Evolutionary conservation across 495 filamentous ascomycete genomes (phyloP).

Genomic region (Trypethelium eluteriae): DNA sequence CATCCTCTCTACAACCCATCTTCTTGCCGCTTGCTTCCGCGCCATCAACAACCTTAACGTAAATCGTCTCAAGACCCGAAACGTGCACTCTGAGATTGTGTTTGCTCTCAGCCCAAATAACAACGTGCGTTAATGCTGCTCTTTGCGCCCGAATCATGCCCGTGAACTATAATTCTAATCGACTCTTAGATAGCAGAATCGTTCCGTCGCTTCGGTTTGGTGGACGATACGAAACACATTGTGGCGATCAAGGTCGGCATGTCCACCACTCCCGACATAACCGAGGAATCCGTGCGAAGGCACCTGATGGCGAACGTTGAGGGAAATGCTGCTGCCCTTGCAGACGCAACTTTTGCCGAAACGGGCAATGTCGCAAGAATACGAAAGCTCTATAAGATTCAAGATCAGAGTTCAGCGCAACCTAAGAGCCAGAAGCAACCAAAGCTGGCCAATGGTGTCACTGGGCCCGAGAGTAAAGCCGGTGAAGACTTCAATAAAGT

Average conservation of each 20-base stretch:
- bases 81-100: constrained; percentile 90
- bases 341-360: constrained; percentile 51
- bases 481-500: constrained; percentile 20
- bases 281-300: constrained; percentile 47
- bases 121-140: constrained; percentile 51
- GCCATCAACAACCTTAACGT: constrained; percentile 61
- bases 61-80: constrained; percentile 62
- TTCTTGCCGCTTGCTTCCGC: constrained; percentile 68
- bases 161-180: constrained; percentile 17
- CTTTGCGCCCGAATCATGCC: background rate
- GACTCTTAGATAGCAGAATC: constrained; percentile 72
- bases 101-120: constrained; percentile 74
- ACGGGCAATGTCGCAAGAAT: constrained; percentile 62
- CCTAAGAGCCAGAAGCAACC: background rate
- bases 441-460: background rate
- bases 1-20: constrained; percentile 60
- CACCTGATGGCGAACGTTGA: constrained; percentile 58
- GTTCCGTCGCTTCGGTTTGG: constrained; percentile 79
- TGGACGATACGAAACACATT: constrained; percentile 57
- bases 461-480: constrained; percentile 9
- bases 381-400: constrained; percentile 76
- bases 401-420: constrained; percentile 29
- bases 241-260: constrained; percentile 66
- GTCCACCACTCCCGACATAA: constrained; percentile 33
- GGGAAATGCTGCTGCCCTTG: constrained; percentile 54